These are phyloP conservation scores for Tolypocladium inflatum DNA, from an alignment of 2,329 filamentous ascomycete genomes.

Conservation along the genomic window DNA sequence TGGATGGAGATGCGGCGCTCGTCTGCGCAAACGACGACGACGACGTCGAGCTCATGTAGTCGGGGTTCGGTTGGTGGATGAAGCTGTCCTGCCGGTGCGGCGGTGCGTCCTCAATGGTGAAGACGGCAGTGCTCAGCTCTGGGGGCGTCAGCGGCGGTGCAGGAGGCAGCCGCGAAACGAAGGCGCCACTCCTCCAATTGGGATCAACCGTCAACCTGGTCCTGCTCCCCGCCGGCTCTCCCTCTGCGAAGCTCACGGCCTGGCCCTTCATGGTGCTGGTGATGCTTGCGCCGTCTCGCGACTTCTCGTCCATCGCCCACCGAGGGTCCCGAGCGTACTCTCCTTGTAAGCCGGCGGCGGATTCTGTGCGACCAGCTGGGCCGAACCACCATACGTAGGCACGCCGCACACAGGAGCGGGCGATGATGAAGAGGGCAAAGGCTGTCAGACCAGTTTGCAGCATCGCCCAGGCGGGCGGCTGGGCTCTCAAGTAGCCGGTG, in stretches of 20 bases:
- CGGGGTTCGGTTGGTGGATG: conserved; percentile 40
- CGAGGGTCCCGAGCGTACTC: conserved; percentile 6
- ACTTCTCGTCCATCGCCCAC: conserved; percentile 18
- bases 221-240: conserved; percentile 4
- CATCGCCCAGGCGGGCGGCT: conserved; percentile 17
- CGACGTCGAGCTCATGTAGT: conserved; percentile 32
- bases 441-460: conserved; percentile 19
- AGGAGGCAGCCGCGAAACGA: conserved; percentile 30
- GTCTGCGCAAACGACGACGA: conserved; percentile 16
- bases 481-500: conserved; percentile 19
- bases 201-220: conserved; percentile 14
- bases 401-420: conserved; percentile 17
- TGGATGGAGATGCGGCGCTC: conserved; percentile 18
- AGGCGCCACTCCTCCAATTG: conserved; percentile 13
- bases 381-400: conserved; percentile 12
- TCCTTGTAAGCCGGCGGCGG: conserved; percentile 8
- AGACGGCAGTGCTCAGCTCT: conserved; percentile 29
- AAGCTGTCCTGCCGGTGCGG: conserved; percentile 22
- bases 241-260: conserved; percentile 4
- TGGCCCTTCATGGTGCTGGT: conserved; percentile 1
- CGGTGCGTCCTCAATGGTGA: conserved; percentile 29
- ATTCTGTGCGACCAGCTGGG: conserved; percentile 1
- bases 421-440: conserved; percentile 25
- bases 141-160: conserved; percentile 41
- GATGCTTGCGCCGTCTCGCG: conserved; percentile 2